phyloP scores from a whole-genome alignment of 2,329 filamentous ascomycete species.

The Knufia petricola region DNA sequence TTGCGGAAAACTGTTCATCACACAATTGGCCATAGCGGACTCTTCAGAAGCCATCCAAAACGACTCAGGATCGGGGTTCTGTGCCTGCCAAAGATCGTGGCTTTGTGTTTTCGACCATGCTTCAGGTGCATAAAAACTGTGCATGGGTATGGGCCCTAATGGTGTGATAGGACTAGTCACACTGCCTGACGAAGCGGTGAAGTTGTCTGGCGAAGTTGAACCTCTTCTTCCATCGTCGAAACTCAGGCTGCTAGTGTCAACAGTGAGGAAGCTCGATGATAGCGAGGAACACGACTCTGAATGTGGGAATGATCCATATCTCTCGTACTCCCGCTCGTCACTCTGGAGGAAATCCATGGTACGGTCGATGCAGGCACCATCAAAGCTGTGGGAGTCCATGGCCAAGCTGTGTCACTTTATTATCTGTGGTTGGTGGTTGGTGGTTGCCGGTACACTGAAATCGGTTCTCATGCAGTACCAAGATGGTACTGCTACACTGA shows the following conservation, averaged over 20 bases:
- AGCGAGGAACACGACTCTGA: conserved; percentile 15
- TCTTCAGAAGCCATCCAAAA: conserved; percentile 4
- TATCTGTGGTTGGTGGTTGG: background rate
- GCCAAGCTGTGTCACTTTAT: conserved; percentile 1
- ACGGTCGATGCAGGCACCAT: conserved; percentile 7
- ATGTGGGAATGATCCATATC: conserved; percentile 12
- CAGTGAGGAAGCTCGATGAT: conserved; percentile 18
- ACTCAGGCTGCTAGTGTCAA: conserved; percentile 12
- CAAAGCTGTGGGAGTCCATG: conserved; percentile 12
- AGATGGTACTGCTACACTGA: background rate
- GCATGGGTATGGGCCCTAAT: conserved; percentile 10
- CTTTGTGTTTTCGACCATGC: conserved; percentile 13
- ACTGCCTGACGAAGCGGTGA: conserved; percentile 15
- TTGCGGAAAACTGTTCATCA: conserved; percentile 2
- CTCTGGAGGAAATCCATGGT: conserved; percentile 8
- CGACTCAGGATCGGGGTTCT: background rate
- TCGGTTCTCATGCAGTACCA: background rate
- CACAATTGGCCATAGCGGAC: conserved; percentile 4
- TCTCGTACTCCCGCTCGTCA: conserved; percentile 13
- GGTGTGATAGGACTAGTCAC: conserved; percentile 16
- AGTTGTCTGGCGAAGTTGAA: conserved; percentile 17
- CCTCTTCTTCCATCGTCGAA: conserved; percentile 12
- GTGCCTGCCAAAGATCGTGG: conserved; percentile 11
- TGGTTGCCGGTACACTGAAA: background rate
- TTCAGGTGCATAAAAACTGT: conserved; percentile 7